phyloP scores from a whole-genome alignment of 2,329 filamentous ascomycete species.

The Cladophialophora exuberans region DNA sequence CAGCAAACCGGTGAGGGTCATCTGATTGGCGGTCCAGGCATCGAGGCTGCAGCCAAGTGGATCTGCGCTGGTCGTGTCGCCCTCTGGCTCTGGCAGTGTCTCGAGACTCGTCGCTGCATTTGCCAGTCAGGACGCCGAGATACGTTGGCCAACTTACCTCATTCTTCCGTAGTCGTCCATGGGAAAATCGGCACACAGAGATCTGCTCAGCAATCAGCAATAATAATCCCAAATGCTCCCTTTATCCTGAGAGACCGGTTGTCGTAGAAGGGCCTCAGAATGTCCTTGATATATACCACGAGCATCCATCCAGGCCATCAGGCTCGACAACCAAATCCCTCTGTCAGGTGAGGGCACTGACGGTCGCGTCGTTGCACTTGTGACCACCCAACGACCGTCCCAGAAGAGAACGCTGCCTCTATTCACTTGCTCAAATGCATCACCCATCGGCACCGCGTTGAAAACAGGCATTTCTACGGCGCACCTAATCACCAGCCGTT shows the following conservation, averaged over 20 bases:
- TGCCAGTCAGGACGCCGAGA: no score
- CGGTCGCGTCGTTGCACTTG: constrained; percentile 14
- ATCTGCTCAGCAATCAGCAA: constrained; percentile 1
- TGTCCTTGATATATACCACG: constrained; percentile 13
- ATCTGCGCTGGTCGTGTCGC: neutral
- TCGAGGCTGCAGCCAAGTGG: neutral
- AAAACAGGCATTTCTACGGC: constrained; percentile 16
- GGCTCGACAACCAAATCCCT: constrained; percentile 16
- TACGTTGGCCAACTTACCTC: constrained; percentile 9
- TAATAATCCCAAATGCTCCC: neutral
- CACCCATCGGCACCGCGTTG: neutral
- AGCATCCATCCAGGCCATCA: constrained; percentile 11
- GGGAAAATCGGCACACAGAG: neutral
- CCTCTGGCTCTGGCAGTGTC: constrained; percentile 1
- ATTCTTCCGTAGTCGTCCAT: neutral
- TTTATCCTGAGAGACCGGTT: neutral
- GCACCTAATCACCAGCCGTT: neutral
- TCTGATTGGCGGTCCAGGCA: neutral
- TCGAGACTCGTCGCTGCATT: neutral
- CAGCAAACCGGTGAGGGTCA: neutral
- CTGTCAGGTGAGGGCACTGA: constrained; percentile 22
- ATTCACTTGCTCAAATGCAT: constrained; percentile 18
- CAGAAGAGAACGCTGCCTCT: constrained; percentile 4
- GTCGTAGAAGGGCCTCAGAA: constrained; percentile 13
- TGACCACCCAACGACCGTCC: constrained; percentile 12